Evolutionary conservation across 306 rosid genomes (phyloP), one percentile per base, ranked within the genome.

Genomic region (Trichosanthes cucumerina): DNA sequence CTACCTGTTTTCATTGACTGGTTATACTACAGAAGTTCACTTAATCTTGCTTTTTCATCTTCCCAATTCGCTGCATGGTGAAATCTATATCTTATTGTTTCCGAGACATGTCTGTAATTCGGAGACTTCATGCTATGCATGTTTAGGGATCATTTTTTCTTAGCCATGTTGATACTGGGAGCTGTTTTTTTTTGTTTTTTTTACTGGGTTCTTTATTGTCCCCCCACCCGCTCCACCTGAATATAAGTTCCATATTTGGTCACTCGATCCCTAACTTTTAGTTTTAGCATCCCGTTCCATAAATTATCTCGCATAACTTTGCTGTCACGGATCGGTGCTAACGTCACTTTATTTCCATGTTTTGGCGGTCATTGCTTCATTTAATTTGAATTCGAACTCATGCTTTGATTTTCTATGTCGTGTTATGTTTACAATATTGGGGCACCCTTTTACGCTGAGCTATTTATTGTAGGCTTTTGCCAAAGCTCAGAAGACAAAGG

Each of bases 401-500:
- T 18, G 1, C n/a, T 16, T 7, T 47, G 3, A 14, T 13, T 24
- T 10, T 71, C 10, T 46, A 46, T 24, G 11, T 16, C 12, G 21
- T 8, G 13, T 4, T 38, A n/a, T 75, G 34, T 9, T 31, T 70
- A 2, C 6, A 2, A 49, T 18, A 16, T 18, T 6, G 9, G 5
- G 16, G n/a, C 16, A n/a, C 59, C 1, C 33, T n/a, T 10, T 53
- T 0, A 31, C 2, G 23, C 1, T 18, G 36, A 21, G 39, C n/a
- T 78, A 7, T 23, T 9, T 9, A 28, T 16, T 6, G 80, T 31
- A 90, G 96, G 96, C 41, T 9, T 92, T 70, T 36, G 91, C 84
- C 24, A 90, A 86, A 83, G 66, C 96, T 44, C 96, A 88, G 38
- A 92, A 93, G 44, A n/a, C 90, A 5, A 89, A 44, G 81, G 92